Percentiles rank a stretch among this genome's conserved stretches.
Conservation (phyloP, 768 basidiomycete genomes). For the Trametes coccinea region DNA sequence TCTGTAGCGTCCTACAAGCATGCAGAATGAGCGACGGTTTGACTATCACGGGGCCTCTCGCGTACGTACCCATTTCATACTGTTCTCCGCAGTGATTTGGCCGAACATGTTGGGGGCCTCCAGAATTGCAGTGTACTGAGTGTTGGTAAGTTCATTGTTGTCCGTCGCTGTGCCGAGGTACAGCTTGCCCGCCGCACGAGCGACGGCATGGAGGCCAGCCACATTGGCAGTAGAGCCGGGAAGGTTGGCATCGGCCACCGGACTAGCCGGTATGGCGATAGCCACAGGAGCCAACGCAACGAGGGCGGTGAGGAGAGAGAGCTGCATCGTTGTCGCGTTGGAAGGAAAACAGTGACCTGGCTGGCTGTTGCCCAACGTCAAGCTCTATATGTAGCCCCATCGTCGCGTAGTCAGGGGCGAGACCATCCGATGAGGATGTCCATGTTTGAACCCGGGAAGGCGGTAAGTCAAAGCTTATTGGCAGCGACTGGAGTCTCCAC, state of each 20-base stretch:
- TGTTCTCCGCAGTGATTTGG: slow-evolving; percentile 46
- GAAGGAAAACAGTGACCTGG: neutral
- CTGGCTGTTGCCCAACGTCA: neutral
- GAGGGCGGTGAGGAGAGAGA: slow-evolving; percentile 2
- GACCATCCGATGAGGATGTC: no score
- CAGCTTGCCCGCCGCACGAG: slow-evolving; percentile 41
- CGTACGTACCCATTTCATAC: slow-evolving; percentile 43
- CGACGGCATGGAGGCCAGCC: slow-evolving; percentile 35
- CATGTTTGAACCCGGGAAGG: no score
- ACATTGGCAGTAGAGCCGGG: slow-evolving; percentile 18
- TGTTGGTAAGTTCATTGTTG: slow-evolving; percentile 44
- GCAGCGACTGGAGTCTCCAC: no score
- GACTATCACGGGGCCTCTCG: neutral
- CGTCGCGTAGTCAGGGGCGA: no score
- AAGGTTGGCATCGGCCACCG: slow-evolving; percentile 10
- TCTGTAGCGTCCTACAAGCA: slow-evolving; percentile 51
- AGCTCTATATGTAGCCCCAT: neutral
- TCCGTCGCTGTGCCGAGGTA: slow-evolving; percentile 53
- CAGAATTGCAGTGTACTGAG: slow-evolving; percentile 39
- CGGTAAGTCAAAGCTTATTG: no score
- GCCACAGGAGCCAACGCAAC: neutral
- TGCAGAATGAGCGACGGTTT: neutral
- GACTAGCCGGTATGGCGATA: slow-evolving; percentile 6
- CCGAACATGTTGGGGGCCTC: slow-evolving; percentile 41
- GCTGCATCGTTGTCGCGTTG: slow-evolving; percentile 4